Base-by-base conservation (phyloP, 257 asterid genomes). In the Solanum rostratum region DNA sequence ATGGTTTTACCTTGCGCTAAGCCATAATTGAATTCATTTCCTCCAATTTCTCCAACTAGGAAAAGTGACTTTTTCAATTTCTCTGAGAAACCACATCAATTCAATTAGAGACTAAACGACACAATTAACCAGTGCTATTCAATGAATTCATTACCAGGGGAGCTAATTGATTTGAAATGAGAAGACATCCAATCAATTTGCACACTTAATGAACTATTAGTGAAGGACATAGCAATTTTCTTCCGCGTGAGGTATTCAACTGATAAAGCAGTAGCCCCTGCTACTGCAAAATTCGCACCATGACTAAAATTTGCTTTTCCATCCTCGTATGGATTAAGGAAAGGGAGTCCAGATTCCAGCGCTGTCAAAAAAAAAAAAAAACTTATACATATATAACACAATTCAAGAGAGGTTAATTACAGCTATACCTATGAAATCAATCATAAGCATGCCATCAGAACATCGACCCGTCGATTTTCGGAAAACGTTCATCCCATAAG, bases 361-460 rank as follows among this genome's bases (percentile, higher is more conserved):
- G 89, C 87, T 87, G 43, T 70, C 3, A 2, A 4, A 59, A 41
- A 55, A 37, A 65, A 29, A 29, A 9, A 15, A 6, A 33, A 2
- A 57, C 0, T n/a, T n/a, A n/a, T n/a, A 53, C 19, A 52, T 5
- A 16, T 1, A 18, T 55, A 18, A 10, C 62, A 55, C 62, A 19
- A 55, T n/a, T n/a, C n/a, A n/a, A n/a, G n/a, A n/a, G n/a, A n/a
- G n/a, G n/a, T n/a, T n/a, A n/a, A n/a, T n/a, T n/a, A n/a, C n/a
- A n/a, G n/a, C n/a, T n/a, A n/a, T n/a, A 84, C 87, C 87, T 29
- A 84, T 53, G n/a, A 84, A 84, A 46, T 84, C 89, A 55, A 84
- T 70, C 2, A 84, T 60, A 6, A 87, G 84, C 39, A 69, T 83
- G 8, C 87, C 89, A 29, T 87, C 69, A 2, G 87, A 87, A 49